These are phyloP conservation scores for Russula sp. DNA, from an alignment of 768 basidiomycete species.

Conservation along the genomic window DNA sequence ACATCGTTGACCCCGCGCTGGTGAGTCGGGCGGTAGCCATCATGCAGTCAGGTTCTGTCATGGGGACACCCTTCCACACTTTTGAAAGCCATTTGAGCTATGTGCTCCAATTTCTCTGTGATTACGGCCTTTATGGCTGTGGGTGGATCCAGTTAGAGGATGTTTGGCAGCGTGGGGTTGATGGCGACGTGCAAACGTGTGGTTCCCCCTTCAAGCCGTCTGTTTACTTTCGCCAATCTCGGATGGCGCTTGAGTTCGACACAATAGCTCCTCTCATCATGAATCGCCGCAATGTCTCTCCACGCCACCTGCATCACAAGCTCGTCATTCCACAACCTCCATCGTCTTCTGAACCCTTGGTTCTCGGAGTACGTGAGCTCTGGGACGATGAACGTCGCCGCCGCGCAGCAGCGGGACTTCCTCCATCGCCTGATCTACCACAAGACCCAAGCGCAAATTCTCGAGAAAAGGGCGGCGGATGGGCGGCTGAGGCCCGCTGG, in stretches of 20 bases:
- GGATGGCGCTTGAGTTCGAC: slow-evolving; percentile 80
- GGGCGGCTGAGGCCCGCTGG: slow-evolving; percentile 71
- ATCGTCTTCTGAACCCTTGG: slow-evolving; percentile 64
- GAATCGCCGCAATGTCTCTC: slow-evolving; percentile 65
- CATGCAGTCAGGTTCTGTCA: slow-evolving; percentile 76
- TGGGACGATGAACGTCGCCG: slow-evolving; percentile 95
- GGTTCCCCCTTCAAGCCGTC: slow-evolving; percentile 45
- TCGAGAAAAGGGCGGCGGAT: slow-evolving; percentile 55
- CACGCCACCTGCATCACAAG: slow-evolving; percentile 68
- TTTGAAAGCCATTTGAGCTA: slow-evolving; percentile 92
- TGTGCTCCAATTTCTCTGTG: slow-evolving; percentile 88
- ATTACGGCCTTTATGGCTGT: slow-evolving; percentile 93
- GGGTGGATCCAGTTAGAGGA: slow-evolving; percentile 78
- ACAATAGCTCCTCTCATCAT: slow-evolving; percentile 77
- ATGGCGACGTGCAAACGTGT: slow-evolving; percentile 37
- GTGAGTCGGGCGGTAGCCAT: slow-evolving; percentile 71
- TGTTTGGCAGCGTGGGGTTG: slow-evolving; percentile 55
- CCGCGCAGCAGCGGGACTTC: slow-evolving; percentile 60
- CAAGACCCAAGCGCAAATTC: slow-evolving; percentile 63
- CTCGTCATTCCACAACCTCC: slow-evolving; percentile 56
- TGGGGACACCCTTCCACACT: slow-evolving; percentile 71
- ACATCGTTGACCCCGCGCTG: slow-evolving; percentile 65
- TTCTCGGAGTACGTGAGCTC: slow-evolving; percentile 85
- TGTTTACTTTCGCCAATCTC: slow-evolving; percentile 62
- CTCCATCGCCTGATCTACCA: slow-evolving; percentile 72